phyloP scores from a whole-genome alignment of 1,284 basidiomycete genomes.

The Rhodotorula sp. region DNA sequence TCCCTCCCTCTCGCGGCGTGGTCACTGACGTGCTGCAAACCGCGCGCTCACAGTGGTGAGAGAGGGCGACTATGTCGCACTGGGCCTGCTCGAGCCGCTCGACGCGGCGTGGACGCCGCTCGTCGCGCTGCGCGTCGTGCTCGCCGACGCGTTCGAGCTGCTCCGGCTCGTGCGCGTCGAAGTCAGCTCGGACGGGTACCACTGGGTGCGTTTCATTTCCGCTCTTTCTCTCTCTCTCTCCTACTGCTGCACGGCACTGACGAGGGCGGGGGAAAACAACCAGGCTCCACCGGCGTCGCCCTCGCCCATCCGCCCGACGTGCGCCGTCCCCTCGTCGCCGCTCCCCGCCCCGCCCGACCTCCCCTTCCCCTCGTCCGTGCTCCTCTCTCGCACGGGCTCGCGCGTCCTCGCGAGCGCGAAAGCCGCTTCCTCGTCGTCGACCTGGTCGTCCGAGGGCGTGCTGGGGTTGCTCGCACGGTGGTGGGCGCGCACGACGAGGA shows the following conservation, averaged over 20 bases:
- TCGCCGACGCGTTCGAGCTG: slow-evolving; percentile 37
- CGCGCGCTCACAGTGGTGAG: slow-evolving; percentile 43
- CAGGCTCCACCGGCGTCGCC: background rate
- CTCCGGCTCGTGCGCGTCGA: slow-evolving; percentile 21
- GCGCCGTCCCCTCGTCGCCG: slow-evolving; percentile 24
- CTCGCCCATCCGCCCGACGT: slow-evolving; percentile 10
- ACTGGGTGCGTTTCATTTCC: slow-evolving; percentile 33
- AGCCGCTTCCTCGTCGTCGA: no score
- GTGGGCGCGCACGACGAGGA: slow-evolving; percentile 1
- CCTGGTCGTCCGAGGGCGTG: no score
- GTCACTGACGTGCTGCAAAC: no score
- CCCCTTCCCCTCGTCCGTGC: slow-evolving; percentile 29
- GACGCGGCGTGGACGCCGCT: slow-evolving; percentile 17
- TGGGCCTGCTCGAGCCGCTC: slow-evolving; percentile 38
- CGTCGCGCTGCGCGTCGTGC: slow-evolving; percentile 27
- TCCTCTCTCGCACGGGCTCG: slow-evolving; percentile 21
- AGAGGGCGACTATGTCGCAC: slow-evolving; percentile 44
- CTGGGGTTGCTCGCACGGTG: slow-evolving; percentile 1
- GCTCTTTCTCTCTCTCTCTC: background rate
- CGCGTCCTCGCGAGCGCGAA: background rate
- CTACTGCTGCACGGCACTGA: background rate
- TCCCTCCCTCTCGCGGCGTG: background rate
- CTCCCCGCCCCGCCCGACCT: slow-evolving; percentile 16
- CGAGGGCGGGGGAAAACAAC: background rate
- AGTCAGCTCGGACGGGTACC: slow-evolving; percentile 39